Conservation (phyloP, 805 yeast genomes). For the Blastobotrys chiropterorum region DNA sequence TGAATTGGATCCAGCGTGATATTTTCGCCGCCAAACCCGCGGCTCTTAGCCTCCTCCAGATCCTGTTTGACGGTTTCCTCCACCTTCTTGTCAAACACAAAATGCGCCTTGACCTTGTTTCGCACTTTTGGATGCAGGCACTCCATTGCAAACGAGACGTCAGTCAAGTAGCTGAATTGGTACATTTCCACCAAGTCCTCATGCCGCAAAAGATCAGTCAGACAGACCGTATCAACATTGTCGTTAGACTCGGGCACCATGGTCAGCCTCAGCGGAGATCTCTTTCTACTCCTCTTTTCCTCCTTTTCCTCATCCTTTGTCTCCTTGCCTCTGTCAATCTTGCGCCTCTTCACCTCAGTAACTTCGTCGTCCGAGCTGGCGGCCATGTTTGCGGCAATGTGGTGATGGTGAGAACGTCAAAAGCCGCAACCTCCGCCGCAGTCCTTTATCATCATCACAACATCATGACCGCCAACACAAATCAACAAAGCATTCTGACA, state of each 20-base stretch:
- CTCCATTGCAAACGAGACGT: slow-evolving; percentile 22
- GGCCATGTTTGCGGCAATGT: background rate
- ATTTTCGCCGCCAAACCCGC: slow-evolving; percentile 11
- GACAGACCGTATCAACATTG: slow-evolving; percentile 13
- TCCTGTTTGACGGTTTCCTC: slow-evolving; percentile 5
- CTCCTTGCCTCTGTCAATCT: background rate
- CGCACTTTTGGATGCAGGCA: slow-evolving; percentile 16
- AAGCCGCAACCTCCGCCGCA: background rate
- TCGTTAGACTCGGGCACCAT: slow-evolving; percentile 16
- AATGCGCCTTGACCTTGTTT: slow-evolving; percentile 13
- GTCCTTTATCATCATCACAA: background rate
- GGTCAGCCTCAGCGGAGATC: slow-evolving; percentile 17
- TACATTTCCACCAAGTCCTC: slow-evolving; percentile 19
- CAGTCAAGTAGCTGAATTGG: slow-evolving; percentile 29
- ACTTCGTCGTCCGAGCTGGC: background rate
- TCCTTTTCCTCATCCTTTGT: background rate
- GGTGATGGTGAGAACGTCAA: background rate
- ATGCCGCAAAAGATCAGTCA: slow-evolving; percentile 22
- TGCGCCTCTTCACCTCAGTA: background rate
- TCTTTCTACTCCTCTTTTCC: background rate
- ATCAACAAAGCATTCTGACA: background rate
- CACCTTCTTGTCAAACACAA: slow-evolving; percentile 21
- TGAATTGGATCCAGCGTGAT: slow-evolving; percentile 18
- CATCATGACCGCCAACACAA: background rate
- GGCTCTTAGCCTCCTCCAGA: slow-evolving; percentile 1